These are phyloP conservation scores for Pythium aphanidermatum DNA, from an alignment of 352 stramenopile genomes.

Conservation along the genomic window DNA sequence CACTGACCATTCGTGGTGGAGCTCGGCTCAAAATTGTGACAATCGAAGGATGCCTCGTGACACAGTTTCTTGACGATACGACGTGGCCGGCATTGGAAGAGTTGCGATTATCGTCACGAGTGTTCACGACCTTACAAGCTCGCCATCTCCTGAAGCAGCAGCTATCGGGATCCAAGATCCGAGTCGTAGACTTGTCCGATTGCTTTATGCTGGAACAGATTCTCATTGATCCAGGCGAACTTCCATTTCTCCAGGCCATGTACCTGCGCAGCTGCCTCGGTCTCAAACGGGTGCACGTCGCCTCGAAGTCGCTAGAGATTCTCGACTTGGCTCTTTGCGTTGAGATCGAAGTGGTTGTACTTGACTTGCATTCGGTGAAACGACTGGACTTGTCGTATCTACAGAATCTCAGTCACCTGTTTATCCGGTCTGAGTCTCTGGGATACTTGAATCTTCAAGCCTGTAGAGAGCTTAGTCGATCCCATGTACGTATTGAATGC, in stretches of 20 bases:
- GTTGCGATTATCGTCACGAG: conserved; percentile 40
- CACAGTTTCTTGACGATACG: conserved; percentile 32
- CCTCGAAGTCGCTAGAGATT: conserved; percentile 30
- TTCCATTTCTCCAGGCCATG: conserved; percentile 38
- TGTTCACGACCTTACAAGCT: conserved; percentile 33
- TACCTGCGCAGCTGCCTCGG: conserved; percentile 36
- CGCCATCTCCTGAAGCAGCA: conserved; percentile 38
- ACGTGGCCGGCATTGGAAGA: conserved; percentile 38
- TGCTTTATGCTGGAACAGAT: conserved; percentile 58
- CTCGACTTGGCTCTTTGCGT: conserved; percentile 41
- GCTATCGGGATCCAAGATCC: conserved; percentile 24
- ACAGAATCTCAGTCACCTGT: conserved; percentile 47
- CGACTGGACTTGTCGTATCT: conserved; percentile 57
- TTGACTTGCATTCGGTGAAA: conserved; percentile 31
- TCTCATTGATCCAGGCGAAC: conserved; percentile 42
- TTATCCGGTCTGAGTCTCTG: conserved; percentile 38
- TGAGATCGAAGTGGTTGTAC: conserved; percentile 34
- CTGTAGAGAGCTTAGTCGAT: conserved; percentile 30
- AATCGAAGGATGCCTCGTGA: conserved; percentile 41
- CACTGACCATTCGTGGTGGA: conserved; percentile 29
- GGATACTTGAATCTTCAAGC: conserved; percentile 37
- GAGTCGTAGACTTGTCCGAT: conserved; percentile 29
- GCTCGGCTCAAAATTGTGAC: conserved; percentile 28
- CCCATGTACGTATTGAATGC: conserved; percentile 32
- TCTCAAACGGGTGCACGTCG: conserved; percentile 52